A percentile compares a stretch with the other conserved stretches of the same genome.
These are phyloP conservation scores for Russula olivacea DNA, from an alignment of 768 basidiomycete genomes.

Conservation along the genomic window DNA sequence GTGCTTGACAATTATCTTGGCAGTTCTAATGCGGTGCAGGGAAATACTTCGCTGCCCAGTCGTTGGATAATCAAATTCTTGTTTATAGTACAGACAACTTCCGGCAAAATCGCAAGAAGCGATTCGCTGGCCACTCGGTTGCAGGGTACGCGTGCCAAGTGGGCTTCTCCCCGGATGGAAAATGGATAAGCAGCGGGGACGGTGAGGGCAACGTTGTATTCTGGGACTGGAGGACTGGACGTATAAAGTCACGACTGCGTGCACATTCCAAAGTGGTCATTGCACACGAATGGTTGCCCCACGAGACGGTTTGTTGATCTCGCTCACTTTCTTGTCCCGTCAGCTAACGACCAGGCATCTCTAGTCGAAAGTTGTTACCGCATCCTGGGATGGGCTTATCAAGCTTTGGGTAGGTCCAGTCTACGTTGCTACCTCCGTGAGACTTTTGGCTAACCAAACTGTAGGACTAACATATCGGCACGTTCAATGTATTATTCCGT, in stretches of 20 bases:
- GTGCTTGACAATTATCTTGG: conserved; percentile 11
- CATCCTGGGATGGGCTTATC: conserved; percentile 96
- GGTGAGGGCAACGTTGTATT: conserved; percentile 93
- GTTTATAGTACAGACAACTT: conserved; percentile 98
- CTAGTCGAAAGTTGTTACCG: conserved; percentile 94
- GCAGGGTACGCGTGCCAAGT: conserved; percentile 97
- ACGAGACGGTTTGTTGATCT: conserved; percentile 67
- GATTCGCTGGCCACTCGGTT: conserved; percentile 94
- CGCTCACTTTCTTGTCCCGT: neutral
- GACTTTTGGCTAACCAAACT: conserved; percentile 10
- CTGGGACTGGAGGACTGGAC: conserved; percentile 99
- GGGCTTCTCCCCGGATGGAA: conserved; percentile 96
- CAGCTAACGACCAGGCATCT: conserved; percentile 12
- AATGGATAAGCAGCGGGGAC: conserved; percentile 97
- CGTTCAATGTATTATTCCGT: neutral
- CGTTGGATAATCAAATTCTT: conserved; percentile 96
- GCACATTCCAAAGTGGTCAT: conserved; percentile 97
- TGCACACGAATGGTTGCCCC: conserved; percentile 95
- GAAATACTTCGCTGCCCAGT: conserved; percentile 97
- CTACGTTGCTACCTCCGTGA: neutral
- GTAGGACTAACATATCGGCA: conserved; percentile 19
- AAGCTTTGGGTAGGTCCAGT: conserved; percentile 82
- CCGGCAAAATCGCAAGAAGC: conserved; percentile 97
- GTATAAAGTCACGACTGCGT: conserved; percentile 83
- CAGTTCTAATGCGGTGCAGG: conserved; percentile 41